phyloP scores from a whole-genome alignment of 1,139 yeast species.

The Tardiomyces depauwii region DNA sequence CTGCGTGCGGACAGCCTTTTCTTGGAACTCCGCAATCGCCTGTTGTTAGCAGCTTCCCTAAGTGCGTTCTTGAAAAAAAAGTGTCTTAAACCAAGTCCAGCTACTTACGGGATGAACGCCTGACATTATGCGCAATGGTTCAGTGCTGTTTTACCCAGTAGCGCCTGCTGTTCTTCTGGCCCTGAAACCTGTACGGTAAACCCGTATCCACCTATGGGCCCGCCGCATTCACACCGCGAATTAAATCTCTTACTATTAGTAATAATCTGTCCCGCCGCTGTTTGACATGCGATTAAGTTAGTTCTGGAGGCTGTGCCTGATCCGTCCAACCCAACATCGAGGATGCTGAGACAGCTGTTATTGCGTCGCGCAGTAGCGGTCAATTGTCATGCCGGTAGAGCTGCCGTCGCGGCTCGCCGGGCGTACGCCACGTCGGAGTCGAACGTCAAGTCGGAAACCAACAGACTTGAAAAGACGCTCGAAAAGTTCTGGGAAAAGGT shows the following conservation, averaged over 20 bases:
- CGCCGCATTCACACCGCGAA: too few relatives aligned
- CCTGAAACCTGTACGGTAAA: too few relatives aligned
- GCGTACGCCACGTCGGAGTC: constrained; percentile 10
- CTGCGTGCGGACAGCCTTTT: constrained; percentile 15
- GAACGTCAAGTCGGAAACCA: constrained; percentile 41
- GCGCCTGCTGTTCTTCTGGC: too few relatives aligned
- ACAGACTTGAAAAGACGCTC: constrained; percentile 58
- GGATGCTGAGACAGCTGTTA: constrained; percentile 23
- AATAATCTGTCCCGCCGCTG: not conserved
- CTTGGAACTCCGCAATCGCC: constrained; percentile 9
- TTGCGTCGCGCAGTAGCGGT: constrained; percentile 3
- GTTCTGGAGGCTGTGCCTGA: too few relatives aligned
- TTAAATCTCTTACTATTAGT: not conserved
- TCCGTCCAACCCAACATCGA: not conserved
- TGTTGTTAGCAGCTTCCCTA: not conserved
- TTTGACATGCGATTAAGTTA: not conserved
- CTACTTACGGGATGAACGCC: too few relatives aligned
- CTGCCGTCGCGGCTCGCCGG: not conserved
- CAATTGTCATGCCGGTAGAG: constrained; percentile 2
- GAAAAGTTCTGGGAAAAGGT: constrained; percentile 83
- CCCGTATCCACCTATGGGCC: too few relatives aligned
- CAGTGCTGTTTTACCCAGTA: too few relatives aligned
- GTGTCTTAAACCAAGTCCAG: too few relatives aligned
- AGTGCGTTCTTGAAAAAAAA: too few relatives aligned
- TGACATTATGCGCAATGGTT: too few relatives aligned